These are phyloP conservation scores for Daldinia loculata DNA, from an alignment of 495 filamentous ascomycete genomes.

Conservation along the genomic window DNA sequence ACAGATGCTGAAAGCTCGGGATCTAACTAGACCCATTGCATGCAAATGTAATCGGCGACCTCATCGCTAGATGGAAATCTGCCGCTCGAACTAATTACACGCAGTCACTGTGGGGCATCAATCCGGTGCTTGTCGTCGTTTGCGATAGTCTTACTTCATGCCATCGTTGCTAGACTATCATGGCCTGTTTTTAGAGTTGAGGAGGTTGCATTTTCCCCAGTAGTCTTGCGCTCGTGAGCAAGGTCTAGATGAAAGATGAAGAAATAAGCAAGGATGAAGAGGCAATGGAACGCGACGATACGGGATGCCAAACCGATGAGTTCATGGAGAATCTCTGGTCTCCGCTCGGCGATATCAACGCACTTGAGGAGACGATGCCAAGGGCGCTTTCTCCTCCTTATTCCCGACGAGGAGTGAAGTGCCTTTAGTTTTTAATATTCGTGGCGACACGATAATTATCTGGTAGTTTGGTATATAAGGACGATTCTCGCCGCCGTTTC, in stretches of 20 bases:
- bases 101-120: slow-evolving; percentile 9
- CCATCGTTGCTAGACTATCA: background rate
- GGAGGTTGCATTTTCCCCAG: background rate
- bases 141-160: background rate
- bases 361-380: slow-evolving; percentile 7
- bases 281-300: background rate
- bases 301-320: slow-evolving; percentile 11
- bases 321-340: slow-evolving; percentile 5
- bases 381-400: slow-evolving; percentile 1
- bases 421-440: background rate
- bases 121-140: background rate
- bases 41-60: slow-evolving; percentile 36
- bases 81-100: background rate
- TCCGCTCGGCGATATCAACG: slow-evolving; percentile 5
- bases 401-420: slow-evolving; percentile 9
- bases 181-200: slow-evolving; percentile 1
- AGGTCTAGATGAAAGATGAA: background rate
- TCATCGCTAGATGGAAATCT: background rate
- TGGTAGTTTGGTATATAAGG: slow-evolving; percentile 20
- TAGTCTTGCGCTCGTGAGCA: slow-evolving; percentile 6
- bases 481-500: background rate
- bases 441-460: background rate
- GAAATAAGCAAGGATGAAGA: slow-evolving; percentile 1
- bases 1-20: background rate
- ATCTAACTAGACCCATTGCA: slow-evolving; percentile 1